Conservation (phyloP, 176 grass and related monocot species). For the Cocos nucifera region DNA sequence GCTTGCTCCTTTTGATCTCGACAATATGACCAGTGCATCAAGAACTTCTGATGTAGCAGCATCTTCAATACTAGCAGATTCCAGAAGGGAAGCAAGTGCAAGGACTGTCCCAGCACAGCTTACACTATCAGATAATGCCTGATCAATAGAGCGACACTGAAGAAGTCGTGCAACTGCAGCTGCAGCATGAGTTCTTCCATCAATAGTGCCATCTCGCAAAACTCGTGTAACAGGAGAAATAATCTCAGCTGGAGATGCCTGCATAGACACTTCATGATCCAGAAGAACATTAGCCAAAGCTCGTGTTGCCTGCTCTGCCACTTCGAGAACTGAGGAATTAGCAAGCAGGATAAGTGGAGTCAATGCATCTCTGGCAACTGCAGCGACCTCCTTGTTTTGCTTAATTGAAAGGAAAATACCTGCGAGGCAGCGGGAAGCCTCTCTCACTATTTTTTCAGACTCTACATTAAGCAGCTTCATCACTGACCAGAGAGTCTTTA, state of each 20-base stretch:
- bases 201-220: constrained; percentile 71
- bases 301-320: constrained; percentile 84
- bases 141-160: constrained; percentile 50
- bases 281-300: constrained; percentile 92
- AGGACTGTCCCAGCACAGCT: constrained; percentile 77
- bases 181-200: constrained; percentile 92
- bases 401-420: constrained; percentile 93
- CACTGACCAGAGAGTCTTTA: constrained; percentile 73
- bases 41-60: constrained; percentile 84
- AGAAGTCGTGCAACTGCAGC: constrained; percentile 84
- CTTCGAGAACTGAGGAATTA: constrained; percentile 67
- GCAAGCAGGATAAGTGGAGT: constrained; percentile 49
- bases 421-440: constrained; percentile 73
- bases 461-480: constrained; percentile 78
- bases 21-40: constrained; percentile 84
- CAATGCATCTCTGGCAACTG: constrained; percentile 74
- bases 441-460: constrained; percentile 68
- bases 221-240: constrained; percentile 68
- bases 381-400: constrained; percentile 81
- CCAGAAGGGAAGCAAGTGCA: constrained; percentile 68
- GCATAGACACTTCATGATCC: constrained; percentile 69
- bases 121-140: constrained; percentile 62
- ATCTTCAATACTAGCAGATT: constrained; percentile 71
- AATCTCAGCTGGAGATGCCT: constrained; percentile 70
- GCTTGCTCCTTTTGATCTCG: constrained; percentile 66